Evolutionary conservation across 768 basidiomycete species (phyloP), one percentile per base, ranked within the genome.

Genomic region (Termitomyces bulborhizus): DNA sequence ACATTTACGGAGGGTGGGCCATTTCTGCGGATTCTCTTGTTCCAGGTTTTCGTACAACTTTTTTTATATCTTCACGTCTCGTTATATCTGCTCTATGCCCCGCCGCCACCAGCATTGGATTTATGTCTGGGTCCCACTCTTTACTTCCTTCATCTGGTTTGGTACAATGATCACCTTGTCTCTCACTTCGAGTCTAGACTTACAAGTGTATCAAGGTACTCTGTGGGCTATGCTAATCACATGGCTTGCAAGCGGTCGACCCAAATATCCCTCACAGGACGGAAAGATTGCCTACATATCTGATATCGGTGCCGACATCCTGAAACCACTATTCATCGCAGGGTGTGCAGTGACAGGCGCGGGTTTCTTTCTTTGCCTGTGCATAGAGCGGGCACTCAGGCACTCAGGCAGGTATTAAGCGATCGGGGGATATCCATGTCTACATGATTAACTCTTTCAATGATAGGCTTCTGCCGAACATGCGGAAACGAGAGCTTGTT

Each of bases 291-390:
- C 83, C n/a, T 89, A 86, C 67, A 89, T 91, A 46, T 88, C 86
- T 41, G 88, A 91, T 62, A 69, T 90, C 36, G 88, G 85, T n/a
- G 88, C 90, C 18, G 78, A 77, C 59, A 73, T 77, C 50, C 71
- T 91, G 43, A 90, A 91, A 65, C 89, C 90, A 3, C 75, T 91
- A 37, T 92, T 92, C 62, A 72, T 91, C 48, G 72, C 76, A 15
- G 84, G 83, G 6, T 85, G 83, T 60, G 71, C 73, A 39, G 77
- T 89, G 55, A 88, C 89, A 2, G 83, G 78, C 6, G 68, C 79
- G 3, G 72, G 76, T 0, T 88, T 91, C 67, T 70, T 86, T 61
- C 68, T 84, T 46, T 79, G 81, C 7, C 76, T 90, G 27, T 59
- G 74, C 4, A 63, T 84, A 31, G 86, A 90, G 67, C 75, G 87